These are phyloP conservation scores for Zymoseptoria ardabiliae DNA, from an alignment of 2,329 filamentous ascomycete genomes.

Conservation along the genomic window DNA sequence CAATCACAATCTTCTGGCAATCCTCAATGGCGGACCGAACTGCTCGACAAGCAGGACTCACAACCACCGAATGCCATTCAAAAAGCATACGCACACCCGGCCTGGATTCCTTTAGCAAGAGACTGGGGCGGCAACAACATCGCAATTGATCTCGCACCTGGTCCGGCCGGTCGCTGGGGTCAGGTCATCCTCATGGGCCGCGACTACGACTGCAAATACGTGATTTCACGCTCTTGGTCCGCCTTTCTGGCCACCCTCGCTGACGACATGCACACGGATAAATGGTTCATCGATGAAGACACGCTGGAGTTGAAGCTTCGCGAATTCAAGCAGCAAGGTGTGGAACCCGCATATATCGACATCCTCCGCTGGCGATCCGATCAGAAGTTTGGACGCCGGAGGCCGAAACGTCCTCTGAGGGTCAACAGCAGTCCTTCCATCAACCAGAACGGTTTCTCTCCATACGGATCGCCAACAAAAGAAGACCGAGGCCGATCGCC, in stretches of 20 bases:
- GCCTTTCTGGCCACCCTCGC: constrained; percentile 78
- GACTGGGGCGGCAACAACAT: constrained; percentile 99
- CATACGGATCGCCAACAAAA: constrained; percentile 55
- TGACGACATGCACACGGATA: constrained; percentile 82
- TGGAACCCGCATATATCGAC: constrained; percentile 89
- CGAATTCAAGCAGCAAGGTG: constrained; percentile 80
- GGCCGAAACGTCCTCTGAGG: constrained; percentile 38
- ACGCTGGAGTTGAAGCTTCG: constrained; percentile 82
- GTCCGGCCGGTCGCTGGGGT: constrained; percentile 84
- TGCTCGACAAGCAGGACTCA: constrained; percentile 76
- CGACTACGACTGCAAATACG: constrained; percentile 98
- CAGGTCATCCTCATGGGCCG: constrained; percentile 95
- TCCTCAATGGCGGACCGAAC: constrained; percentile 69
- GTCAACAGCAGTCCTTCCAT: constrained; percentile 48
- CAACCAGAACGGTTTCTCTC: constrained; percentile 42
- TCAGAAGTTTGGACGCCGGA: constrained; percentile 74
- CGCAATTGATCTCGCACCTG: constrained; percentile 85
- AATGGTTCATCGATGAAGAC: constrained; percentile 90
- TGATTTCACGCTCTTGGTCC: constrained; percentile 86
- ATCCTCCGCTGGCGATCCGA: constrained; percentile 93
- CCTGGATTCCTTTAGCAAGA: constrained; percentile 91
- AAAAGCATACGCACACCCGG: constrained; percentile 85
- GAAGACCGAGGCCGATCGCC: constrained; percentile 64
- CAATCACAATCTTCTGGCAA: constrained; percentile 31
- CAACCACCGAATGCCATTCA: constrained; percentile 81